Base-by-base conservation (phyloP, 768 basidiomycete species). In the Macrocybe gigantea region DNA sequence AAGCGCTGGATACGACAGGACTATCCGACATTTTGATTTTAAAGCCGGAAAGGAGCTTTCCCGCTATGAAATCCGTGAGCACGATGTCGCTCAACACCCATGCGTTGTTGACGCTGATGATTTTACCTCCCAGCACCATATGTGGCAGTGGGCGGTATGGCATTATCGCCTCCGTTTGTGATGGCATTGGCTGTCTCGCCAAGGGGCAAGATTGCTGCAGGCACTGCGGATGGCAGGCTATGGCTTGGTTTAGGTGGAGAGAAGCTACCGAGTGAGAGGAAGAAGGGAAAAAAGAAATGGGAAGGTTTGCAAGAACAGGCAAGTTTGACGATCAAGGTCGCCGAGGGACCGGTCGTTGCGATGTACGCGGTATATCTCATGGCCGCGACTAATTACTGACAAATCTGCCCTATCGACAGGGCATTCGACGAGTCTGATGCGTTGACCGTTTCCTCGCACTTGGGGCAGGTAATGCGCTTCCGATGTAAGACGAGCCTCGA, bases 1-100 rank as follows among this genome's bases (percentile, higher is more conserved):
- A 15, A 88, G 84, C 50, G 88, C 80, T 5, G 89, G 89, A 1
- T 91, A 85, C 56, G 90, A 93, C 54, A 77, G 72, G 36, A 65
- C 71, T 3, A 55, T 92, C 22, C 59, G 86, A 10, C 89, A 92
- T 56, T 83, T 80, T 56, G 85, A 90, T 55, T 76, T 75, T 49
- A 54, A 56, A 10, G 79, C 79, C 63, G 73, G 78, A 30, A 77
- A 66, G 30, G 43, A 78, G 6, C 64, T 88, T 37, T 86, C 87
- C 4, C 72, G 73, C 33, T 69, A 74, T 41, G 73, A 82, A 58
- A 72, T 89, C 43, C 59, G 88, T 87, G 44, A 22, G 73, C 54
- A 22, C 44, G 40, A n/a, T 29, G 34, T 43, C 22, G 32, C 31
- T 36, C 4, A 12, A 34, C 11, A 15, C 38, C 35, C 22, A 46